Evolutionary conservation across 768 basidiomycete genomes (phyloP).

Genomic region (Imleria badia): DNA sequence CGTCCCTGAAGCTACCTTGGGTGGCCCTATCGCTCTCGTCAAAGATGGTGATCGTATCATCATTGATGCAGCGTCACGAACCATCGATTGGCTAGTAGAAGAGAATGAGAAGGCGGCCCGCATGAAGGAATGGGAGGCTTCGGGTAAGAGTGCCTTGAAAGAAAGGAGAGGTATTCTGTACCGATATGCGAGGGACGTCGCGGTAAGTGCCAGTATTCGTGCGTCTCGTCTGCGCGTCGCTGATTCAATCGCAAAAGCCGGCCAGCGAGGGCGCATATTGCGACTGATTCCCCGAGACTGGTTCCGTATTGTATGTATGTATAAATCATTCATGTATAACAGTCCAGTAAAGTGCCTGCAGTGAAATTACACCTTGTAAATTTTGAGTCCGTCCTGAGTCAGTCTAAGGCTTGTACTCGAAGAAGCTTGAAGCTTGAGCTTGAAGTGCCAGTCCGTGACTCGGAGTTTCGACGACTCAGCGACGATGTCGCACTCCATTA

Average conservation of each 20-base stretch:
- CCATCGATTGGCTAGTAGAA: slow-evolving; percentile 72
- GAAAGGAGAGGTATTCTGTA: slow-evolving; percentile 73
- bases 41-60: slow-evolving; percentile 78
- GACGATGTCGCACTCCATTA: slow-evolving; percentile 42
- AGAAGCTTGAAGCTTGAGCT: too few relatives aligned
- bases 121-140: slow-evolving; percentile 66
- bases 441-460: too few relatives aligned
- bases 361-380: neutral
- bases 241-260: slow-evolving; percentile 47
- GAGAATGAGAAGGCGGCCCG: slow-evolving; percentile 64
- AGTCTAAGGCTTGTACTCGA: too few relatives aligned
- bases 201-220: slow-evolving; percentile 57
- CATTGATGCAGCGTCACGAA: slow-evolving; percentile 64
- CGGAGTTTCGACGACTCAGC: neutral
- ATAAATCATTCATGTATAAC: slow-evolving; percentile 3
- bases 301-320: slow-evolving; percentile 1
- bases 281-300: slow-evolving; percentile 45
- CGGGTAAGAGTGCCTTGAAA: slow-evolving; percentile 60
- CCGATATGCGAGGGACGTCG: slow-evolving; percentile 84
- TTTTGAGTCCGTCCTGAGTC: too few relatives aligned
- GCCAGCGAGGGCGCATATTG: slow-evolving; percentile 82
- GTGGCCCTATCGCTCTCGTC: slow-evolving; percentile 87
- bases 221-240: neutral
- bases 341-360: neutral
- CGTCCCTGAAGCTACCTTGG: slow-evolving; percentile 66